Percentiles rank a stretch among this genome's conserved stretches.
phyloP scores from a whole-genome alignment of 2,329 filamentous ascomycete genomes.

The Diaporthe sp. region DNA sequence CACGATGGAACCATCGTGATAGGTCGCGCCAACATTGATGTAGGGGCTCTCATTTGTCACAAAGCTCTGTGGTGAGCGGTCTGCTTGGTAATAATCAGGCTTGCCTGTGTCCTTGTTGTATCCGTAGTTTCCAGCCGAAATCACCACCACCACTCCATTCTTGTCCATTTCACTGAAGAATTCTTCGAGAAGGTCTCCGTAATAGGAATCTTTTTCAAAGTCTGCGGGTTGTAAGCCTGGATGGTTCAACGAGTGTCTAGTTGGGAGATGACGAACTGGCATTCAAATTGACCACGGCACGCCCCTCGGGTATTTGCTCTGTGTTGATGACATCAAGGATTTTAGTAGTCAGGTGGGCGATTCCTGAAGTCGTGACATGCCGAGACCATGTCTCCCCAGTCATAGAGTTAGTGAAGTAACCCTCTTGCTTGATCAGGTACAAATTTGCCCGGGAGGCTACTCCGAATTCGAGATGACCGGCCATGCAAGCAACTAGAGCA shows the following conservation, averaged over 20 bases:
- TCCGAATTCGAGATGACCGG: neutral
- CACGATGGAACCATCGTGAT: slow-evolving; percentile 25
- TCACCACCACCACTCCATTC: neutral
- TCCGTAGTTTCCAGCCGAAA: slow-evolving; percentile 7
- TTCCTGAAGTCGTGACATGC: neutral
- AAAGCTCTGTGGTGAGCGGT: neutral
- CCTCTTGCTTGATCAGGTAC: slow-evolving; percentile 7
- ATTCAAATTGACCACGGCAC: neutral
- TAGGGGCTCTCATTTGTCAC: slow-evolving; percentile 6
- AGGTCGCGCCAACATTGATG: slow-evolving; percentile 31
- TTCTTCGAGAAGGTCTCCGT: neutral
- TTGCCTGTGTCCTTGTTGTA: neutral
- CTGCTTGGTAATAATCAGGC: neutral
- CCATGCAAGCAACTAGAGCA: slow-evolving; percentile 15
- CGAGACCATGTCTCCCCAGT: neutral
- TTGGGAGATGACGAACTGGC: neutral
- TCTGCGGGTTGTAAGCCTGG: neutral
- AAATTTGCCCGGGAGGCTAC: slow-evolving; percentile 21
- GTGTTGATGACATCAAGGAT: neutral
- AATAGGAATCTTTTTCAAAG: neutral
- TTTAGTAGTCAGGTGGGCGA: neutral
- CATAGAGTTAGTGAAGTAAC: neutral
- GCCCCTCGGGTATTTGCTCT: neutral
- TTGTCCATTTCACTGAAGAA: neutral
- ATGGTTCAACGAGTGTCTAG: neutral